Evolutionary conservation across 225 moss, liverwort and hornwort genomes (phyloP), one percentile per base, ranked within the genome.

Genomic region (Bryum argenteum): DNA sequence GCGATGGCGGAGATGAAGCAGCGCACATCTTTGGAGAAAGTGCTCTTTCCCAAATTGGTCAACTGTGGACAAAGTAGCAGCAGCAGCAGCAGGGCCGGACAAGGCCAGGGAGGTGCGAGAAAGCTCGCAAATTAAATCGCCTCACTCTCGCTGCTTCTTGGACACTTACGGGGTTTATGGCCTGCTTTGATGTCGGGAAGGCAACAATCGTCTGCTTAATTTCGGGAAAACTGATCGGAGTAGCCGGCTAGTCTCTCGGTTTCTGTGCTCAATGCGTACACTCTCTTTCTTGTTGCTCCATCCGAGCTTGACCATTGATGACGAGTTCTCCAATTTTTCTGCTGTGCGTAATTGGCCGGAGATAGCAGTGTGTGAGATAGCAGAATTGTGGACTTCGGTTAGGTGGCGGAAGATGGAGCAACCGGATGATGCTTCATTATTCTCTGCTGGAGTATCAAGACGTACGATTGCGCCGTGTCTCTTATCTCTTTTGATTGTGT

Each of bases 341-440:
- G 65, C 71, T 58, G 76, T 64, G 70, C 20, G 66, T 22, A 78
- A 78, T 78, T 71, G 78, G 78, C 69, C 24, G 77, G 66, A 73
- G 83, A 7, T 44, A 2, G 23, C 8, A 56, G 75, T 45, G 52
- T 54, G 71, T 59, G 64, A 76, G n/a, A n/a, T n/a, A n/a, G n/a
- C 59, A 72, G 76, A 76, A 65, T 79, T 72, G 76, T 76, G 75
- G 79, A 79, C 68, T 76, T 69, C 47, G 79, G 79, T 40, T 70
- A 63, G 14, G 58, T 53, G 61, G 63, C 73, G 75, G 75, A 66
- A 37, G 75, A 68, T 64, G 82, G 71, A 82, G 68, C 72, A 59
- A 63, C 68, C 47, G 57, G 72, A 64, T 79, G 75, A 68, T 23
- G 24, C 63, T 75, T 75, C 63, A 20, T 65, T 55, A 42, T 70